Evolutionary conservation across 1,139 yeast species (phyloP), one percentile per base, ranked within the genome.

Genomic region (Hyphopichia pseudoburtonii): DNA sequence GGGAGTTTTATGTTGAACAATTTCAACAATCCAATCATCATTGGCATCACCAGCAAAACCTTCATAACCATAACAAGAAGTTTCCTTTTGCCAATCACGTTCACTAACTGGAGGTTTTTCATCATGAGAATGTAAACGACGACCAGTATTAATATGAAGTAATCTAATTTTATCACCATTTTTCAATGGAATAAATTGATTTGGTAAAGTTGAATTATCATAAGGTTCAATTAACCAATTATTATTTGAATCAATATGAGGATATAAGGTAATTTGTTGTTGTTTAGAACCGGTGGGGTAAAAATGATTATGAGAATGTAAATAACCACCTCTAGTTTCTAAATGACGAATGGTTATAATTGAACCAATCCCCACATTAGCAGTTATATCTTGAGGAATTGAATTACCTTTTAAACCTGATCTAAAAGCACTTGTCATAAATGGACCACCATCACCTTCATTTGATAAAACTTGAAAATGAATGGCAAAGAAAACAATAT

Each of bases 51-150:
- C 98, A 16, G 61, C 80, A 54, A 92, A 94, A 5, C 95, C 97
- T 35, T 84, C 87, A 56, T 65, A 86, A 15, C 99, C 99, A 57
- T 94, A 94, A 60, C 88, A 81, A 14, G 95, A 80, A 19, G 80
- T 95, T 68, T 94, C 99, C 64, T 87, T 87, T 66, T 89, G 95
- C 95, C 97, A 94, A 56, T 92, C 98, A 50, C 83, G 82, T 57
- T 84, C 90, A 44, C 90, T 75, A 19, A 90, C 95, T 15, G 97
- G 95, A 18, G 97, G 90, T 57, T 94, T 84, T 58, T 87, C 86
- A 60, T 92, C 97, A 59, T 94, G 98, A 19, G 97, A 86, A 63
- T 94, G 98, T 56, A 94, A 76, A 67, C 98, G 81, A 58, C 92
- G 81, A 37, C 74, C 72, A 18, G 96, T 80, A 38, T 66, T 57